Conservation (phyloP, 164 flowering plant genomes). For the Santalum album region DNA sequence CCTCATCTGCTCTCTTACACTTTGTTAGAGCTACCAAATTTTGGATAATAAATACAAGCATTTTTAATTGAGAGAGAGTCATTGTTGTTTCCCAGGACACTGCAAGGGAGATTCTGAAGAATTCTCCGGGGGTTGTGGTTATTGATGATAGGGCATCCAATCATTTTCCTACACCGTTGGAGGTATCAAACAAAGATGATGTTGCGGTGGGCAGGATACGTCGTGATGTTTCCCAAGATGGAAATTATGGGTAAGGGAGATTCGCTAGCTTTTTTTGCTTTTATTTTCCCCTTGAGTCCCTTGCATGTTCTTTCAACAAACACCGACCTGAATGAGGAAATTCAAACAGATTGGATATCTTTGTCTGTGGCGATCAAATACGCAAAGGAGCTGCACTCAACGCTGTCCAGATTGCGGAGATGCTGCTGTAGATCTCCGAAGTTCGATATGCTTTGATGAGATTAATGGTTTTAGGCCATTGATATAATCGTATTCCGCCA, state of each 20-base stretch:
- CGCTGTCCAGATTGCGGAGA: constrained; percentile 93
- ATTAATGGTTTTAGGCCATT: neutral
- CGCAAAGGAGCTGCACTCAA: constrained; percentile 99
- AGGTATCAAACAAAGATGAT: constrained; percentile 86
- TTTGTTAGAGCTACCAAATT: too few species aligned
- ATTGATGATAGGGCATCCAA: constrained; percentile 86
- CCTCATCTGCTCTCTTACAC: too few species aligned
- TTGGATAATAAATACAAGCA: too few species aligned
- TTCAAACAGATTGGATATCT: constrained; percentile 75
- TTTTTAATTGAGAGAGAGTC: too few species aligned
- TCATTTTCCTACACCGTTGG: constrained; percentile 85
- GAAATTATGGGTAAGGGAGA: constrained; percentile 67
- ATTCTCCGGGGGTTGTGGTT: constrained; percentile 80
- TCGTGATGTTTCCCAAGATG: constrained; percentile 76
- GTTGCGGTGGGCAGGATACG: constrained; percentile 98
- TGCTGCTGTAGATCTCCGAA: constrained; percentile 39
- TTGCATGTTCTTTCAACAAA: neutral
- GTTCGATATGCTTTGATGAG: too few species aligned
- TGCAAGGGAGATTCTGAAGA: constrained; percentile 75
- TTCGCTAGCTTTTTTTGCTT: neutral
- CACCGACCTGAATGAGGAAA: neutral
- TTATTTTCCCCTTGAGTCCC: too few species aligned
- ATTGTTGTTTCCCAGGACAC: constrained; percentile 43
- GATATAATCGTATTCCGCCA: neutral
- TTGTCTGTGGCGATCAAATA: constrained; percentile 95